Evolutionary conservation across 2,329 filamentous ascomycete genomes (phyloP).

Genomic region (Trichoderma sp.): DNA sequence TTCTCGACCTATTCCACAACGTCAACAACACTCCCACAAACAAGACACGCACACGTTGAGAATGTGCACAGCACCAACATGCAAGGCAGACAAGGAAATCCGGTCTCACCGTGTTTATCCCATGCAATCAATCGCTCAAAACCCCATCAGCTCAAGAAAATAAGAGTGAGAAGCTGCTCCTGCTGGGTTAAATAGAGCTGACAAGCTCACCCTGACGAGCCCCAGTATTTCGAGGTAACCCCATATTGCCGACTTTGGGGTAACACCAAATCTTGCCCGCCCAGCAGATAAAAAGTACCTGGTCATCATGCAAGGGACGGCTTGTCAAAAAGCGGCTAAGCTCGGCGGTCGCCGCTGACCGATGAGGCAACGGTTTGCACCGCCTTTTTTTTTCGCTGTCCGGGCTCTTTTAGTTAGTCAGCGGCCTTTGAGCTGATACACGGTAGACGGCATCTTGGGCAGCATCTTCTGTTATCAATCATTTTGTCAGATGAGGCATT

Average conservation of each 20-base stretch:
- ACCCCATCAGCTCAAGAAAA: not conserved
- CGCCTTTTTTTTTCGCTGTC: not conserved
- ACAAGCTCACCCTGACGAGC: not conserved
- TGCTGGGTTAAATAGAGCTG: not conserved
- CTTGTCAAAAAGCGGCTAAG: not conserved
- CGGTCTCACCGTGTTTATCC: not conserved
- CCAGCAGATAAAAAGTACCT: not conserved
- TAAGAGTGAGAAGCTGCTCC: not conserved
- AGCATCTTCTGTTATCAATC: not conserved
- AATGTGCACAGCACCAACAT: not conserved
- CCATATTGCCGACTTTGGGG: not conserved
- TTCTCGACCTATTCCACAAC: not conserved
- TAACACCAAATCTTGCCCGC: not conserved
- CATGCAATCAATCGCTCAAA: not conserved
- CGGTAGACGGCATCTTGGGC: not conserved
- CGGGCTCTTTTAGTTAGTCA: not conserved
- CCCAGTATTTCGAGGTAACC: not conserved
- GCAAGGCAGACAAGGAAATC: not conserved
- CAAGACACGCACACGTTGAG: not conserved
- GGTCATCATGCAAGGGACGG: not conserved
- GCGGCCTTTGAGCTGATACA: not conserved
- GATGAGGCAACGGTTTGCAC: slow-evolving; percentile 20
- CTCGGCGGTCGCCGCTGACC: slow-evolving; percentile 30
- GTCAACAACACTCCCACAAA: not conserved
- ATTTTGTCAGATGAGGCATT: not conserved